Evolutionary conservation across 768 basidiomycete genomes (phyloP).

Genomic region (Leccinum ochraceum): DNA sequence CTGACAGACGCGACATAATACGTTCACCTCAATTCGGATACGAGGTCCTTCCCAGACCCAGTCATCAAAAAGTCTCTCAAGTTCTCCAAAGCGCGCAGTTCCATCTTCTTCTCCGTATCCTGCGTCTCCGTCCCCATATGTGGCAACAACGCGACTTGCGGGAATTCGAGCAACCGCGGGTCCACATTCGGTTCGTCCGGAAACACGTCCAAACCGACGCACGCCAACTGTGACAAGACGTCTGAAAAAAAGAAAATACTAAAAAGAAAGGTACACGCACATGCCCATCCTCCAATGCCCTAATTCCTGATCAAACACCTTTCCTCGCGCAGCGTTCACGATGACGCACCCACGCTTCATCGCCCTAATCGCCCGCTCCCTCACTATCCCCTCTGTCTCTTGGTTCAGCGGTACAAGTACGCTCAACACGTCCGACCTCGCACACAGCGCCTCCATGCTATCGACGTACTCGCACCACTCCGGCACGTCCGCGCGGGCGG

Average conservation of each 20-base stretch:
- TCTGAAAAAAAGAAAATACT: background rate
- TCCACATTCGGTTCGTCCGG: slow-evolving; percentile 84
- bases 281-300: slow-evolving; percentile 84
- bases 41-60: background rate
- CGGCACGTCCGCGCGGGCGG: slow-evolving; percentile 55
- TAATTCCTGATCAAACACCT: slow-evolving; percentile 86
- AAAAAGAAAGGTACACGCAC: slow-evolving; percentile 45
- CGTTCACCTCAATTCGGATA: background rate
- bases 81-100: slow-evolving; percentile 77
- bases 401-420: slow-evolving; percentile 77
- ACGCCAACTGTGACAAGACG: background rate
- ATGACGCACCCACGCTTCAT: slow-evolving; percentile 79
- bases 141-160: too few relatives aligned
- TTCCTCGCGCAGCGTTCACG: slow-evolving; percentile 88
- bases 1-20: background rate
- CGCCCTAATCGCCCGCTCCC: slow-evolving; percentile 47
- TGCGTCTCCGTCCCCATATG: slow-evolving; percentile 76
- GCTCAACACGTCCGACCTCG: slow-evolving; percentile 78
- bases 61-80: slow-evolving; percentile 56
- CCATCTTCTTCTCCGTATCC: slow-evolving; percentile 81
- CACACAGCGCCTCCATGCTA: slow-evolving; percentile 61
- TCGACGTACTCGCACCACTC: slow-evolving; percentile 80
- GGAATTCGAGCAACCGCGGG: slow-evolving; percentile 55
- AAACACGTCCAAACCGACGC: slow-evolving; percentile 81
- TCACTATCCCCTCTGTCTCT: slow-evolving; percentile 67